A percentile compares a stretch with the other conserved stretches of the same genome.
These are phyloP conservation scores for Sporothrix inflata DNA, from an alignment of 2,329 filamentous ascomycete genomes.

Conservation along the genomic window DNA sequence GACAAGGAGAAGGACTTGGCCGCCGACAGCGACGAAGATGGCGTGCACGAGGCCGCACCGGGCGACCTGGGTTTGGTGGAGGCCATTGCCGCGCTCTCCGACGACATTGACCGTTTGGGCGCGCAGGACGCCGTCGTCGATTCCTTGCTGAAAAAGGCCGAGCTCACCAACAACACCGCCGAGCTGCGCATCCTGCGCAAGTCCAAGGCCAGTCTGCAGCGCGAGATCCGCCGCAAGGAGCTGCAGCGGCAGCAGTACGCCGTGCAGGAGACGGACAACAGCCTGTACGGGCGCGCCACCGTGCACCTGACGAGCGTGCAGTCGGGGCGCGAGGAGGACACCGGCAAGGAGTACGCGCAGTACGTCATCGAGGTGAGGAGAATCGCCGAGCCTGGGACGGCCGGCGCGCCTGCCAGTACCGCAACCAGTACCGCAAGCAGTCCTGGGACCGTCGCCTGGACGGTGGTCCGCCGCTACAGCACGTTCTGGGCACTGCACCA, in stretches of 20 bases:
- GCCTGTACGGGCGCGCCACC: constrained; percentile 86
- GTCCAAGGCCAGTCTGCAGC: constrained; percentile 87
- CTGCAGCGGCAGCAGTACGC: constrained; percentile 96
- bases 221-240: constrained; percentile 92
- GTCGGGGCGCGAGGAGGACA: constrained; percentile 79
- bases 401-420: not conserved
- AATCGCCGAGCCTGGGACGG: not conserved
- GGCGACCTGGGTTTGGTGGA: constrained; percentile 92
- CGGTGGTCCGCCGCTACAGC: constrained; percentile 88
- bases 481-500: constrained; percentile 97
- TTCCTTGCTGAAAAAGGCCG: constrained; percentile 88
- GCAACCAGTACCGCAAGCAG: not conserved
- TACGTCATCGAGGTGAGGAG: constrained; percentile 92
- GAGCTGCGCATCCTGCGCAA: constrained; percentile 91
- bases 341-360: constrained; percentile 84
- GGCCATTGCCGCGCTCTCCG: constrained; percentile 84
- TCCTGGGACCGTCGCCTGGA: constrained; percentile 67
- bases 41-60: constrained; percentile 90
- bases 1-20: not conserved
- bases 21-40: constrained; percentile 72
- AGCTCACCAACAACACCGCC: constrained; percentile 94
- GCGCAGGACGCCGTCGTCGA: constrained; percentile 91
- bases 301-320: constrained; percentile 91
- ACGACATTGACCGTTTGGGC: constrained; percentile 85
- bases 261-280: constrained; percentile 96